Evolutionary conservation across 108 stramenopile genomes (phyloP).

Genomic region (Schizochytrium sp.): DNA sequence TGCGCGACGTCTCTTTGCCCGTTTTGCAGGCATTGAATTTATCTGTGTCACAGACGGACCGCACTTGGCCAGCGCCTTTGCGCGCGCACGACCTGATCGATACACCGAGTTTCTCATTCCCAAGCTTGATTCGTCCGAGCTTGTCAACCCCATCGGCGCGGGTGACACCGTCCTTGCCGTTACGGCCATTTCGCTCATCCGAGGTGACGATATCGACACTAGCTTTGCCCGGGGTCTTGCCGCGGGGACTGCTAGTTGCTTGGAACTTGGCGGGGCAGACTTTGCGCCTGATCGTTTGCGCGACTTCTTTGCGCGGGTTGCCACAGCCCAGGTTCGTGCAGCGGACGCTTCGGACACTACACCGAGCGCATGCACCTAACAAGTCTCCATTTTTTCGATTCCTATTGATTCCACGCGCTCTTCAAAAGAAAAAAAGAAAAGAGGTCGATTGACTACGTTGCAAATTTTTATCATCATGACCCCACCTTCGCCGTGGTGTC

Average conservation of each 20-base stretch:
- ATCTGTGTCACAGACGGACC: background rate
- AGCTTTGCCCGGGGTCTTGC: background rate
- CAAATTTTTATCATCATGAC: no score
- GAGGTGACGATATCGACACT: background rate
- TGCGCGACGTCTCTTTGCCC: background rate
- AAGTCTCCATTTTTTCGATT: no score
- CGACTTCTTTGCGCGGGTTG: background rate
- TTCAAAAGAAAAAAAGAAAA: no score
- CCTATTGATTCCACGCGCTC: no score
- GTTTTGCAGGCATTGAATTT: background rate
- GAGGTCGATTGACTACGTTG: no score
- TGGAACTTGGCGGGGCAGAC: background rate
- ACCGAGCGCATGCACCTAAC: no score
- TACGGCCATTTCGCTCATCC: background rate
- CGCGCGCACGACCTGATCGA: background rate
- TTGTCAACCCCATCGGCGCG: slow-evolving; percentile 2
- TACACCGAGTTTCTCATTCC: background rate
- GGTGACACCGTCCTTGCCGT: background rate
- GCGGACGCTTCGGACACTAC: background rate
- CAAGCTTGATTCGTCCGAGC: background rate
- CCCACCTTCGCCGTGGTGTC: no score
- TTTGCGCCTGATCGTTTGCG: background rate
- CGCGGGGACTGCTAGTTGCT: background rate
- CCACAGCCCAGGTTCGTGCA: background rate
- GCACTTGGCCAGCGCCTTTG: background rate